Conservation (phyloP, 768 basidiomycete species). For the Amanita brunnescens region DNA sequence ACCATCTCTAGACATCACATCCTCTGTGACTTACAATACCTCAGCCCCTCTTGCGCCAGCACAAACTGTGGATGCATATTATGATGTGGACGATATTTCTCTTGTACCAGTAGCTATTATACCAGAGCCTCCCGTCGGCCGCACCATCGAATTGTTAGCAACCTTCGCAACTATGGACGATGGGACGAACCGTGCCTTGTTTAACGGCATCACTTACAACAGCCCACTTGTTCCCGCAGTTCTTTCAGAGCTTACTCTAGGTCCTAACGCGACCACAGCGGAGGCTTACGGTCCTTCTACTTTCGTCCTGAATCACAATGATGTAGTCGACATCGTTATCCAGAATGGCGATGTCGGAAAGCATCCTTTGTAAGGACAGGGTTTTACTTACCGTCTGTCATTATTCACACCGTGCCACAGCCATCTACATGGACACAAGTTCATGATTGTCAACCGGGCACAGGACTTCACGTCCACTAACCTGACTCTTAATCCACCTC, state of each 20-base stretch:
- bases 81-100: slow-evolving; percentile 54
- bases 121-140: slow-evolving; percentile 42
- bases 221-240: slow-evolving; percentile 65
- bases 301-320: slow-evolving; percentile 65
- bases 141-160: slow-evolving; percentile 61
- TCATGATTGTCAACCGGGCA: slow-evolving; percentile 70
- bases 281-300: slow-evolving; percentile 74
- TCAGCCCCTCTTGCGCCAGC: slow-evolving; percentile 43
- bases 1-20: slow-evolving; percentile 56
- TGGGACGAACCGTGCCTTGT: slow-evolving; percentile 78
- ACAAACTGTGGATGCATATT: slow-evolving; percentile 47
- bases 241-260: slow-evolving; percentile 71
- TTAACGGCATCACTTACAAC: slow-evolving; percentile 65
- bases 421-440: slow-evolving; percentile 87
- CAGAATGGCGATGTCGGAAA: slow-evolving; percentile 66
- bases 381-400: slow-evolving; percentile 1
- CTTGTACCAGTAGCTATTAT: slow-evolving; percentile 54
- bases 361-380: slow-evolving; percentile 70
- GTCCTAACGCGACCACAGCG: slow-evolving; percentile 54
- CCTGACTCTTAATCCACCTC: slow-evolving; percentile 69
- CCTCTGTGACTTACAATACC: slow-evolving; percentile 69
- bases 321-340: slow-evolving; percentile 71
- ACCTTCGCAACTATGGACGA: slow-evolving; percentile 80
- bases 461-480: slow-evolving; percentile 67
- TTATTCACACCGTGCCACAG: slow-evolving; percentile 27